These are phyloP conservation scores for Globisporangium recalcitrans DNA, from an alignment of 352 stramenopile species.

Conservation along the genomic window DNA sequence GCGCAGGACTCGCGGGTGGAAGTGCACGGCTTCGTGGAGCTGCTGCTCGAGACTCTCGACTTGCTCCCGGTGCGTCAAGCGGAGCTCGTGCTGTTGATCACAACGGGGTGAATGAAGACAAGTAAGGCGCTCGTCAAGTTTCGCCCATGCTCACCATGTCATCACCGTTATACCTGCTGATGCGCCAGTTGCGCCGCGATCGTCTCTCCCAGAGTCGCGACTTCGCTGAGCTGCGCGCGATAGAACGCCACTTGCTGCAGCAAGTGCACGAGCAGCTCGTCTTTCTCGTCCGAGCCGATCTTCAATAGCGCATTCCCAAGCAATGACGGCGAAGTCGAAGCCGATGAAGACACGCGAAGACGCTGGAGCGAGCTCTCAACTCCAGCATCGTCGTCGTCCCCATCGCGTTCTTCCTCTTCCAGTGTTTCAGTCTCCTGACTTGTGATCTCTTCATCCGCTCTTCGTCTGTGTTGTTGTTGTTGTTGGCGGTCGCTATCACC, in stretches of 20 bases:
- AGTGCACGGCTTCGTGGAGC: slow-evolving; percentile 38
- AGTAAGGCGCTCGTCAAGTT: too few relatives aligned
- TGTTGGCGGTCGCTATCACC: background rate
- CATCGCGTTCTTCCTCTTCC: background rate
- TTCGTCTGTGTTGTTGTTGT: background rate
- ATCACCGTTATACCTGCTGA: slow-evolving; percentile 51
- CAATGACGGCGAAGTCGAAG: background rate
- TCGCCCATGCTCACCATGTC: too few relatives aligned
- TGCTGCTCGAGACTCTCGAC: slow-evolving; percentile 36
- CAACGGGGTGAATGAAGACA: too few relatives aligned
- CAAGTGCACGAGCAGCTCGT: slow-evolving; percentile 46
- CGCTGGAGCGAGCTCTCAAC: background rate
- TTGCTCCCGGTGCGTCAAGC: slow-evolving; percentile 39
- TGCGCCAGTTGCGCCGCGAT: slow-evolving; percentile 62
- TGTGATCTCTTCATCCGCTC: background rate
- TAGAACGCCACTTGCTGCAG: slow-evolving; percentile 35
- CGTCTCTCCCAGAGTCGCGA: slow-evolving; percentile 51
- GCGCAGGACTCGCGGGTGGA: slow-evolving; percentile 40
- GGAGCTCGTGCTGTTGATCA: slow-evolving; percentile 42
- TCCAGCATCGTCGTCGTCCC: background rate
- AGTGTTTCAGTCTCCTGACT: background rate
- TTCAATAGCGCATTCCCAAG: slow-evolving; percentile 32
- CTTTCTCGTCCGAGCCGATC: slow-evolving; percentile 49
- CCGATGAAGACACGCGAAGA: background rate
- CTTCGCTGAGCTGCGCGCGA: slow-evolving; percentile 39